These are phyloP conservation scores for Aspergillus sojae DNA, from an alignment of 2,329 filamentous ascomycete species.

Conservation along the genomic window DNA sequence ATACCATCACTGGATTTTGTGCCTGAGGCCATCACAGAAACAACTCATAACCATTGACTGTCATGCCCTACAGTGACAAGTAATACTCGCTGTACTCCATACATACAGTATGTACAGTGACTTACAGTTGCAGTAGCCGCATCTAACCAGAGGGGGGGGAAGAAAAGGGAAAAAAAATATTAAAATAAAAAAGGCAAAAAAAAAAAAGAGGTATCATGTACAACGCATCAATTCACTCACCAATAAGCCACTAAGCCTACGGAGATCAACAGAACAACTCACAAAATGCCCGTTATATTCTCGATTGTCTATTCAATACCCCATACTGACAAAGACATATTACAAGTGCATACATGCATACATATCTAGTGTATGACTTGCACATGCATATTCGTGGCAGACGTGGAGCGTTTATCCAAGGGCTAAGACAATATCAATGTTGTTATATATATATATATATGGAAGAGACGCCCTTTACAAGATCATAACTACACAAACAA, in stretches of 20 bases:
- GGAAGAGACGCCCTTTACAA: background rate
- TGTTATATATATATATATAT: background rate
- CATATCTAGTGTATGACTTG: conserved; percentile 4
- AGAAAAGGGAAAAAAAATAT: background rate
- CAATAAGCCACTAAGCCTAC: background rate
- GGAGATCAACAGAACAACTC: background rate
- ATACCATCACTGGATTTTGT: background rate
- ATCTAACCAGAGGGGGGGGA: background rate
- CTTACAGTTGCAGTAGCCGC: conserved; percentile 5
- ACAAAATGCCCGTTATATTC: background rate
- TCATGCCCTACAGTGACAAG: background rate
- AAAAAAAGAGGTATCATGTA: background rate
- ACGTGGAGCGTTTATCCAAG: background rate
- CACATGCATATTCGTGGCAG: background rate
- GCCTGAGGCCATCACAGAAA: background rate
- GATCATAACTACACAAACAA: background rate
- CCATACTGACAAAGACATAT: background rate
- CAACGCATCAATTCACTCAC: background rate
- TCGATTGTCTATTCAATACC: background rate
- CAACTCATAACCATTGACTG: background rate
- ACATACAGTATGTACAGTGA: conserved; percentile 3
- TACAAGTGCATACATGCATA: background rate
- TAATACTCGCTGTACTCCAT: background rate
- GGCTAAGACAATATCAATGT: background rate
- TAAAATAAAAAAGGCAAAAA: background rate